These are phyloP conservation scores for Pneumocystis carinii DNA, from an alignment of 1,139 yeast species.

Conservation along the genomic window DNA sequence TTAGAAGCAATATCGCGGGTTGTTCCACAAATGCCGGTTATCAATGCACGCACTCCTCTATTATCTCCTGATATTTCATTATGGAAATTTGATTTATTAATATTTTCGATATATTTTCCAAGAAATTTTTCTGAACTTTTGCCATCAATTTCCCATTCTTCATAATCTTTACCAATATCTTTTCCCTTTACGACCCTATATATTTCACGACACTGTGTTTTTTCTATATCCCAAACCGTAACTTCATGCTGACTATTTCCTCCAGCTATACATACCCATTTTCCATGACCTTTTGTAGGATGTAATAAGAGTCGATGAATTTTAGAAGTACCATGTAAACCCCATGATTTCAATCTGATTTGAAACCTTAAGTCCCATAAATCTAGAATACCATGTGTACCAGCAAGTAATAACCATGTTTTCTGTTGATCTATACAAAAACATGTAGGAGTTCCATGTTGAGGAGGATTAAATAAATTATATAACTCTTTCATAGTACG, in stretches of 20 bases:
- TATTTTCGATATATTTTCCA: constrained; percentile 9
- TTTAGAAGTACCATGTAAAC: constrained; percentile 34
- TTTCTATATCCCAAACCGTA: constrained; percentile 64
- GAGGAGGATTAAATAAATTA: constrained; percentile 39
- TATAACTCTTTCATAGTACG: constrained; percentile 38
- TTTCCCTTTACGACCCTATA: constrained; percentile 17
- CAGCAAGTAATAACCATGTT: constrained; percentile 60
- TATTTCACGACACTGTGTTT: constrained; percentile 46
- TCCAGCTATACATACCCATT: constrained; percentile 44
- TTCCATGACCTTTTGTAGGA: constrained; percentile 28
- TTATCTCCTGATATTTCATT: neutral
- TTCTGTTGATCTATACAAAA: constrained; percentile 42
- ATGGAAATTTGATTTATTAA: constrained; percentile 1
- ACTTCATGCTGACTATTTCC: constrained; percentile 47
- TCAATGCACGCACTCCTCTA: neutral
- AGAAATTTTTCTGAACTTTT: constrained; percentile 16
- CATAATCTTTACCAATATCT: constrained; percentile 12
- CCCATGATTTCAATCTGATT: constrained; percentile 46
- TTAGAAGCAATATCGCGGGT: constrained; percentile 1
- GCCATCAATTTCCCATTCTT: constrained; percentile 15
- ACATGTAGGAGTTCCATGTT: constrained; percentile 51
- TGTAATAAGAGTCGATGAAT: constrained; percentile 34
- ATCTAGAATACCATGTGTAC: constrained; percentile 54
- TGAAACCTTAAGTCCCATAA: constrained; percentile 73
- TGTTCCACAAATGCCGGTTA: neutral